Conservation (phyloP, 805 yeast genomes). For the Pichia nanzhaoensis region DNA sequence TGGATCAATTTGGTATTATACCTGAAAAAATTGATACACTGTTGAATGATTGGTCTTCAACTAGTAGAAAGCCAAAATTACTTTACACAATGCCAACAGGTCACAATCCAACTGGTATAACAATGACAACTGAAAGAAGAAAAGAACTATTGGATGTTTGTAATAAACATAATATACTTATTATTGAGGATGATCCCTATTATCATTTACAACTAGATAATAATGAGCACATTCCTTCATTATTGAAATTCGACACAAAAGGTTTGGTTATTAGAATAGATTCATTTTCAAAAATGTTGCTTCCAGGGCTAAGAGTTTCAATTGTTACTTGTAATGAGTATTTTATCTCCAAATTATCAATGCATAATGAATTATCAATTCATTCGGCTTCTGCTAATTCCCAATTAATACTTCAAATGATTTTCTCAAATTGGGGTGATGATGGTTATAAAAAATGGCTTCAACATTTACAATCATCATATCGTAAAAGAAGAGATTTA, state of each 20-base stretch:
- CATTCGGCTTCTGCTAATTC: constrained; percentile 73
- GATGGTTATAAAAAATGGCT: constrained; percentile 72
- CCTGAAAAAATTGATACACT: constrained; percentile 61
- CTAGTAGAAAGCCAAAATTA: constrained; percentile 45
- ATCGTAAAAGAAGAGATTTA: constrained; percentile 55
- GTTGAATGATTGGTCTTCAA: constrained; percentile 62
- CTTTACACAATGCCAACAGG: constrained; percentile 73
- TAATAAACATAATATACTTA: constrained; percentile 59
- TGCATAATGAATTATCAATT: constrained; percentile 62
- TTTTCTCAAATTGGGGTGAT: constrained; percentile 52
- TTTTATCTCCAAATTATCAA: constrained; percentile 45
- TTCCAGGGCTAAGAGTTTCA: constrained; percentile 73
- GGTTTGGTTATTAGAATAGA: constrained; percentile 76
- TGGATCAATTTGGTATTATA: constrained; percentile 73
- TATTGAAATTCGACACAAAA: constrained; percentile 62
- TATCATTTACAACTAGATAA: constrained; percentile 60
- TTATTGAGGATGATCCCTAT: constrained; percentile 84
- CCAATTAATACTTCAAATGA: constrained; percentile 51
- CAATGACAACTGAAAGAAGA: constrained; percentile 53
- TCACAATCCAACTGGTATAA: constrained; percentile 79
- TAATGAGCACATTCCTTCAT: constrained; percentile 51
- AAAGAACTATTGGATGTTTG: constrained; percentile 51
- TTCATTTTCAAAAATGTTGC: constrained; percentile 70
- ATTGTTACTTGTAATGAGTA: constrained; percentile 61
- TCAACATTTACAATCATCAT: constrained; percentile 50